These are phyloP conservation scores for Sporobolus alterniflorus DNA, from an alignment of 202 grass and related monocot genomes.

Conservation along the genomic window DNA sequence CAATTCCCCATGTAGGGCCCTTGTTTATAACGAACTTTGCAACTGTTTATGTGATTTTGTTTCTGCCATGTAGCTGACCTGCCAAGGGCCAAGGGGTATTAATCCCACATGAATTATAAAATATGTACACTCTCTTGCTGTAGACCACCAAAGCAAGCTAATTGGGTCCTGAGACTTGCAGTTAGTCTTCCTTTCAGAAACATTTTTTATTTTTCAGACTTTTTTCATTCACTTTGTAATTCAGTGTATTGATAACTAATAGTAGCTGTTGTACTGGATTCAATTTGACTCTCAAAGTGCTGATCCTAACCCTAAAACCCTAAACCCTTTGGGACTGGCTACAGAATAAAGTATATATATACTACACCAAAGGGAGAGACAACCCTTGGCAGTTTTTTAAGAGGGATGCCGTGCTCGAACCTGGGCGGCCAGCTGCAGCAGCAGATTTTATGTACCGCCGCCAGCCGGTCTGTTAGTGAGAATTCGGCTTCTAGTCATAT, in stretches of 20 bases:
- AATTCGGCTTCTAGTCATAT: neutral
- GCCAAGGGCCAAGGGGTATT: neutral
- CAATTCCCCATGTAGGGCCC: neutral
- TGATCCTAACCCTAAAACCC: no score
- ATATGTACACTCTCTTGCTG: neutral
- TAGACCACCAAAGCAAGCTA: neutral
- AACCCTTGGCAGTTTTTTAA: no score
- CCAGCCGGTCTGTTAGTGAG: no score
- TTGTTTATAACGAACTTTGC: neutral
- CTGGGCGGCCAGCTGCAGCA: no score
- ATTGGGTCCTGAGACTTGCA: neutral
- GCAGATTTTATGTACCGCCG: no score
- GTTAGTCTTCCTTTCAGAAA: neutral
- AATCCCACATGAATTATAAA: neutral
- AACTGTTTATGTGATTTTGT: conserved; percentile 25
- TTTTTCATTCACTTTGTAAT: neutral
- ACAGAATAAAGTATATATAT: no score
- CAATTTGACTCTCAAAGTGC: neutral
- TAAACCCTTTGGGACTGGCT: no score
- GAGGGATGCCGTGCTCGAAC: no score
- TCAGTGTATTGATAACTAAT: neutral
- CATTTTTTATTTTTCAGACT: neutral
- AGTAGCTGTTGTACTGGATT: neutral
- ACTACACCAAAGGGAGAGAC: no score
- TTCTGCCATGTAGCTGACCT: neutral